Conservation (phyloP, 768 basidiomycete genomes). For the Boletus vinaceobasis region DNA sequence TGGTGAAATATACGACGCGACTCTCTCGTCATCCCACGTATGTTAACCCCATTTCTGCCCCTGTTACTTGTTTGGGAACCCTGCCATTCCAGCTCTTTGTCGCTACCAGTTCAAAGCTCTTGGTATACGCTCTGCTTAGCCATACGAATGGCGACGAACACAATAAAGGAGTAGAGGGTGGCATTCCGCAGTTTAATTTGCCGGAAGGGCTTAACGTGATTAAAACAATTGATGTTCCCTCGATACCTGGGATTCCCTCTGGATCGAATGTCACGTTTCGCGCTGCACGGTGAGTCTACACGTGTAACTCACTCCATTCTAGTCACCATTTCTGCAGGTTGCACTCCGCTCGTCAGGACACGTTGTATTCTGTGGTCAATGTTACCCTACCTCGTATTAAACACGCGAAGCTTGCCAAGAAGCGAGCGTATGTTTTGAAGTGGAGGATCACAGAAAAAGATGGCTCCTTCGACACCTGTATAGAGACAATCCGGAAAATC, state of each 20-base stretch:
- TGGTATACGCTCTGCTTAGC: constrained; percentile 57
- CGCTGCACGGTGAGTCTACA: constrained; percentile 47
- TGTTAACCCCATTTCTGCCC: constrained; percentile 14
- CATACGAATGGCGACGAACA: not conserved
- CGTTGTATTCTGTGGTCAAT: constrained; percentile 73
- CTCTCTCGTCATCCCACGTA: constrained; percentile 69
- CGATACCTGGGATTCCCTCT: constrained; percentile 41
- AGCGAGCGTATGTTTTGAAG: constrained; percentile 62
- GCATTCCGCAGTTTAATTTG: constrained; percentile 32
- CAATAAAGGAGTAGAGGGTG: not conserved
- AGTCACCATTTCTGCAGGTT: constrained; percentile 40
- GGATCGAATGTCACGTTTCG: constrained; percentile 55
- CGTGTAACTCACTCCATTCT: not conserved
- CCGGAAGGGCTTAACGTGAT: constrained; percentile 39
- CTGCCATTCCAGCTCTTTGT: constrained; percentile 52
- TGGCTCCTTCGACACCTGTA: constrained; percentile 54
- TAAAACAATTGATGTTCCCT: constrained; percentile 53
- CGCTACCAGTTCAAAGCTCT: constrained; percentile 59
- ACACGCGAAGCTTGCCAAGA: constrained; percentile 49
- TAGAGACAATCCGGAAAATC: constrained; percentile 64
- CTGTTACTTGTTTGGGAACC: not conserved
- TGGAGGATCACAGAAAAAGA: constrained; percentile 68
- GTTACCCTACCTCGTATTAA: constrained; percentile 56
- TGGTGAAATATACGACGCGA: constrained; percentile 84
- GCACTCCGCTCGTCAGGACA: constrained; percentile 47